Percentiles rank a stretch among this genome's conserved stretches.
phyloP scores from a whole-genome alignment of 768 basidiomycete genomes.

The Russula emetica region DNA sequence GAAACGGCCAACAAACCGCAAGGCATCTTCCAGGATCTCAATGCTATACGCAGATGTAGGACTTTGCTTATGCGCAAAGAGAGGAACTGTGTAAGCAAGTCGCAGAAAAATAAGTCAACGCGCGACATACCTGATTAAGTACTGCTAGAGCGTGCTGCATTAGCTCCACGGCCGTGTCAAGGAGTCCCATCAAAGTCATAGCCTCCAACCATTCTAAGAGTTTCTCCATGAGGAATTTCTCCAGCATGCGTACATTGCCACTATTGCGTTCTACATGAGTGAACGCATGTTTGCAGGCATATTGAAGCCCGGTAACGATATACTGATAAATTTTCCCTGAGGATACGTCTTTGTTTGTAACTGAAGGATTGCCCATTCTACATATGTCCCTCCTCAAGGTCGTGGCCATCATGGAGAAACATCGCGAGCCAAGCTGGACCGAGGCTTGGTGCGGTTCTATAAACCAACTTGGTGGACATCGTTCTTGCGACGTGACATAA shows the following conservation, averaged over 20 bases:
- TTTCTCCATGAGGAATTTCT: slow-evolving; percentile 18
- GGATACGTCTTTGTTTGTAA: slow-evolving; percentile 9
- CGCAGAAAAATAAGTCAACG: not conserved
- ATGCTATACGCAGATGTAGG: not conserved
- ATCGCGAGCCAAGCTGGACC: slow-evolving; percentile 10
- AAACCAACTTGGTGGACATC: slow-evolving; percentile 17
- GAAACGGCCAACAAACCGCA: slow-evolving; percentile 17
- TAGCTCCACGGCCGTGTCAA: slow-evolving; percentile 17
- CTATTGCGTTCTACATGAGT: slow-evolving; percentile 5
- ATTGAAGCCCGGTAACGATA: slow-evolving; percentile 12
- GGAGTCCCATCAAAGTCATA: slow-evolving; percentile 9
- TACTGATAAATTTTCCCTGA: not conserved
- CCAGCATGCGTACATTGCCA: slow-evolving; percentile 11
- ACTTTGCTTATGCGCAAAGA: not conserved
- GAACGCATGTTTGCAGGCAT: slow-evolving; percentile 13
- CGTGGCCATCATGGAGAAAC: slow-evolving; percentile 17
- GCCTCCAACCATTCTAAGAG: slow-evolving; percentile 22
- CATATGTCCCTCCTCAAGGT: slow-evolving; percentile 20
- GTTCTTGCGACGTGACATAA: slow-evolving; percentile 15
- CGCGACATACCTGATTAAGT: slow-evolving; percentile 5
- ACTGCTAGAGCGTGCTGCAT: slow-evolving; percentile 8
- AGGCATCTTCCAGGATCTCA: slow-evolving; percentile 19
- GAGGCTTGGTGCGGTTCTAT: slow-evolving; percentile 9
- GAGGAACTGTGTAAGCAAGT: not conserved
- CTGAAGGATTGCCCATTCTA: not conserved